Evolutionary conservation across 2,329 filamentous ascomycete species (phyloP).

Genomic region (Colletotrichum sp.): DNA sequence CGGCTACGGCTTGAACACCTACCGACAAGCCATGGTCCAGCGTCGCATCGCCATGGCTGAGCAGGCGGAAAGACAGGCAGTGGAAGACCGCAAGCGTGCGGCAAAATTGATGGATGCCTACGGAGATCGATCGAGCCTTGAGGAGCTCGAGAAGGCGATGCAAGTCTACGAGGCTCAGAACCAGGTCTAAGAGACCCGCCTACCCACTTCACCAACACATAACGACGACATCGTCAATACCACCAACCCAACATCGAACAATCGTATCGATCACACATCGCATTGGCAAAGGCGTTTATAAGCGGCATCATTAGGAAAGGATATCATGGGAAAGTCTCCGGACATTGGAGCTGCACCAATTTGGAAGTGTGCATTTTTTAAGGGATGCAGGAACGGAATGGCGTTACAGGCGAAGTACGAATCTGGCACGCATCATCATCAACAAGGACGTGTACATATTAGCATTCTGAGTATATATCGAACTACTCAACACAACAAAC

Average conservation of each 20-base stretch:
- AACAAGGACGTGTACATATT: not conserved
- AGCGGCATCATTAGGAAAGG: not conserved
- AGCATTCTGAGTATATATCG: not conserved
- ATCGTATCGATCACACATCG: not conserved
- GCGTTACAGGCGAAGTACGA: not conserved
- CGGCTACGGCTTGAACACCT: slow-evolving; percentile 40
- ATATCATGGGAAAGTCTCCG: not conserved
- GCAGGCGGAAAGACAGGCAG: slow-evolving; percentile 37
- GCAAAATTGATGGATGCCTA: slow-evolving; percentile 54
- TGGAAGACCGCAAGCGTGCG: slow-evolving; percentile 40
- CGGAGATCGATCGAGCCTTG: slow-evolving; percentile 53
- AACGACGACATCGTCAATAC: not conserved
- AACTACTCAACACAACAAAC: not conserved
- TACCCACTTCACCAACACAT: not conserved
- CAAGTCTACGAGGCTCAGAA: slow-evolving; percentile 46
- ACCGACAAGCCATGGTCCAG: slow-evolving; percentile 30
- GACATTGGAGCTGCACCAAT: not conserved
- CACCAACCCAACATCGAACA: not conserved
- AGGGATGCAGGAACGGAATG: not conserved
- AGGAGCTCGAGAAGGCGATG: slow-evolving; percentile 53
- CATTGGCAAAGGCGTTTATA: slow-evolving; percentile 11
- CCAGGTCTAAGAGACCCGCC: not conserved
- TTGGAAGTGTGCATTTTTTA: not conserved
- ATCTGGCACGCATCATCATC: not conserved
- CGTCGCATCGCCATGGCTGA: slow-evolving; percentile 31